Conservation (phyloP, 306 rosid species). For the Ormosia emarginata region DNA sequence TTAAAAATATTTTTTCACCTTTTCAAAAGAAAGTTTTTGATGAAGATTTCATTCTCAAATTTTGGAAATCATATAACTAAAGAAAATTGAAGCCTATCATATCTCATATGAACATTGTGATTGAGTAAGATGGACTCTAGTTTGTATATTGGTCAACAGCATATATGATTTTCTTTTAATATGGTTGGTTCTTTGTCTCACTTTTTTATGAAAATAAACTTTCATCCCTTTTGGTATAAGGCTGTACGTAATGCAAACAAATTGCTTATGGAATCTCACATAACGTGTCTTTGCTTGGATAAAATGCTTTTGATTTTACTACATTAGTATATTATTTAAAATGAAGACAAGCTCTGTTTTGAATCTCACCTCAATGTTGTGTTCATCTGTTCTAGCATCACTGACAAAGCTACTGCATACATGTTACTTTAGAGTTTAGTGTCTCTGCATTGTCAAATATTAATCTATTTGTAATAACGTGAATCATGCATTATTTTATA, state of each 20-base stretch:
- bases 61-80: slow-evolving; percentile 1
- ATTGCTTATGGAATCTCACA: slow-evolving; percentile 11
- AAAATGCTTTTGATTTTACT: slow-evolving; percentile 1
- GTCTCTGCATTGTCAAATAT: not conserved
- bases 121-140: not conserved
- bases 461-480: not conserved
- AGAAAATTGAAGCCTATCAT: not conserved
- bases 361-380: not conserved
- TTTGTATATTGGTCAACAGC: not conserved
- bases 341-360: slow-evolving; percentile 8
- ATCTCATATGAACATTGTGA: not conserved
- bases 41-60: not conserved
- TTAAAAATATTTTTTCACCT: not conserved
- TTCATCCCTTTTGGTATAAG: not conserved
- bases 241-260: not conserved
- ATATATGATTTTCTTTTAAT: not conserved
- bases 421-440: not conserved
- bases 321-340: slow-evolving; percentile 15
- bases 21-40: slow-evolving; percentile 8
- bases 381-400: slow-evolving; percentile 8
- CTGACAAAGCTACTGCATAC: not conserved
- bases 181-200: not conserved
- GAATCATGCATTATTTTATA: not conserved
- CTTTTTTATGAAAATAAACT: not conserved
- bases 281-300: slow-evolving; percentile 1